Conservation (phyloP, 352 stramenopile genomes). For the Phytophthora colocasiae region DNA sequence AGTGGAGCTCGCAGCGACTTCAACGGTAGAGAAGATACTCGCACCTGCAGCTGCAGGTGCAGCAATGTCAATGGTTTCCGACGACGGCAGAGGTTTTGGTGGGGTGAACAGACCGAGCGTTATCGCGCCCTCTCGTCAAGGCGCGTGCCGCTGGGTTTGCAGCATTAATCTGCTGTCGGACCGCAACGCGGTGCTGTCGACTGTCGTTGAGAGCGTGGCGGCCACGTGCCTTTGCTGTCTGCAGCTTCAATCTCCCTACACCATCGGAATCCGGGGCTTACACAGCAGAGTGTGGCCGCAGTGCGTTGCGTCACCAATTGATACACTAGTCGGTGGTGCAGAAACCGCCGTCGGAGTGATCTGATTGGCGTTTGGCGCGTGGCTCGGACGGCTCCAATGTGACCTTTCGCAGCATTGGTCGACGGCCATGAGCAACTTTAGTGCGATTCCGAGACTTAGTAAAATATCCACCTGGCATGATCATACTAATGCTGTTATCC, state of each 20-base stretch:
- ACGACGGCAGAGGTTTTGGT: too few relatives aligned
- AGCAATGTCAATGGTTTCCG: not conserved
- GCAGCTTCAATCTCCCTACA: not conserved
- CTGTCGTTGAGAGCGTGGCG: conserved; percentile 11
- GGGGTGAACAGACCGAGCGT: not conserved
- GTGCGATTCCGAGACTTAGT: not conserved
- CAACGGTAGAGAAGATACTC: conserved; percentile 24
- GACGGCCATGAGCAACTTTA: conserved; percentile 14
- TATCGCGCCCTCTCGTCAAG: not conserved
- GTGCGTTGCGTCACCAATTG: conserved; percentile 9
- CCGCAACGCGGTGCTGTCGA: conserved; percentile 9
- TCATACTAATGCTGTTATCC: not conserved
- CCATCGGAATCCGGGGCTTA: conserved; percentile 18
- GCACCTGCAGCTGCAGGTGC: conserved; percentile 10
- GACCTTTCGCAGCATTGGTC: conserved; percentile 18
- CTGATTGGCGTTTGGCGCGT: conserved; percentile 34
- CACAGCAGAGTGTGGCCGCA: not conserved
- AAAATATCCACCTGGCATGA: not conserved
- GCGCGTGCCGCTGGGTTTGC: conserved; percentile 21
- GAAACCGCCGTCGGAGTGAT: conserved; percentile 13
- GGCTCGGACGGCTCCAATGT: conserved; percentile 8
- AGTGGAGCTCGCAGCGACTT: conserved; percentile 1
- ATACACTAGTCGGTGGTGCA: conserved; percentile 3
- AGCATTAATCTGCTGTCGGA: conserved; percentile 22
- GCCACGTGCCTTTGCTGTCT: conserved; percentile 13